Percentiles rank a stretch among this genome's conserved stretches.
phyloP scores from a whole-genome alignment of 2,329 filamentous ascomycete genomes.

The Aspergillus fijiensis region DNA sequence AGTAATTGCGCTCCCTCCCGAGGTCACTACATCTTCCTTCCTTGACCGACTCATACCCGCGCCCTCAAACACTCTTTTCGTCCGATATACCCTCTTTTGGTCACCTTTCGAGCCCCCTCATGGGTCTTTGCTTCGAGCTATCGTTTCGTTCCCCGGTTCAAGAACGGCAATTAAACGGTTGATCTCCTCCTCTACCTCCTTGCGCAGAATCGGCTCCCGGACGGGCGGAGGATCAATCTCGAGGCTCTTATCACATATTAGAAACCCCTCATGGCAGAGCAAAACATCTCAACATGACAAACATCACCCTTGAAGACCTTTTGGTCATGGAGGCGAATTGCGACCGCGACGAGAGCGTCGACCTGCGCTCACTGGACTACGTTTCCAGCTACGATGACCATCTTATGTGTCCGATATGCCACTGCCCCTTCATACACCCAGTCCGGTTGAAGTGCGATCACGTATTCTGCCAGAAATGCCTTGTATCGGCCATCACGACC shows the following conservation, averaged over 20 bases:
- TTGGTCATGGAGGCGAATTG: slow-evolving; percentile 30
- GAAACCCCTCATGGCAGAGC: neutral
- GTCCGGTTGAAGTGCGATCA: slow-evolving; percentile 62
- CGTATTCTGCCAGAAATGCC: slow-evolving; percentile 61
- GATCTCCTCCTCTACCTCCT: slow-evolving; percentile 16
- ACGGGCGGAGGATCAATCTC: neutral
- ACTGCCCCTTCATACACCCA: slow-evolving; percentile 61
- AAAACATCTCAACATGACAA: slow-evolving; percentile 8
- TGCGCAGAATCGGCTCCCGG: slow-evolving; percentile 1
- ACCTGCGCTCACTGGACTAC: slow-evolving; percentile 60
- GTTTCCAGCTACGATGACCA: slow-evolving; percentile 57
- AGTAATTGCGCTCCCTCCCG: slow-evolving; percentile 9
- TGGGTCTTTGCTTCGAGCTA: slow-evolving; percentile 20
- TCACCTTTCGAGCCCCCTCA: slow-evolving; percentile 19
- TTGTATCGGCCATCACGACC: slow-evolving; percentile 50
- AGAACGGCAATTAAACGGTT: slow-evolving; percentile 18
- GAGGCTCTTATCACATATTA: slow-evolving; percentile 6
- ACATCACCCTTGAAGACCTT: slow-evolving; percentile 36
- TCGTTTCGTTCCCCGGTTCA: slow-evolving; percentile 23
- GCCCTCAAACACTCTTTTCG: slow-evolving; percentile 8
- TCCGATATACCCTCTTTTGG: slow-evolving; percentile 2
- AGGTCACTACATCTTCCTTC: slow-evolving; percentile 8
- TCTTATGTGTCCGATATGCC: slow-evolving; percentile 64
- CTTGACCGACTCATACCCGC: neutral
- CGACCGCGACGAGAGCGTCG: slow-evolving; percentile 42